These are phyloP conservation scores for Neonectria neomacrospora DNA, from an alignment of 2,329 filamentous ascomycete genomes.

Conservation along the genomic window DNA sequence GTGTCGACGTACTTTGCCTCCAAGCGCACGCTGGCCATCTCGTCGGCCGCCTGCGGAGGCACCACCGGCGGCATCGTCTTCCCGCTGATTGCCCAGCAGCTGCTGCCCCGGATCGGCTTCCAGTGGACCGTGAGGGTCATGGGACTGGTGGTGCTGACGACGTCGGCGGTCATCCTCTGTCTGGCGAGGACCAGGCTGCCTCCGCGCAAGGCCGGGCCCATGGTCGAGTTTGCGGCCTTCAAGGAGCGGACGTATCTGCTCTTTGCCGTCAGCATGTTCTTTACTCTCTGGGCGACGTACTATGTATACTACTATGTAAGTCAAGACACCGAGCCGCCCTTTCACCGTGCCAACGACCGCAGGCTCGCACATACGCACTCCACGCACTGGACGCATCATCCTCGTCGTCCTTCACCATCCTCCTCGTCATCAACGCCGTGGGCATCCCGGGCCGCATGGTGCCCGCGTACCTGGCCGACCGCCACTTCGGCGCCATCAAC, in stretches of 20 bases:
- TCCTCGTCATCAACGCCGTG: constrained; percentile 69
- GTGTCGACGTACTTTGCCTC: constrained; percentile 69
- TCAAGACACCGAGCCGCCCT: not conserved
- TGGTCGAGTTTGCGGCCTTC: constrained; percentile 64
- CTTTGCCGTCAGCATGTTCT: constrained; percentile 50
- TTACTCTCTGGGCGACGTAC: constrained; percentile 61
- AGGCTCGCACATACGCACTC: constrained; percentile 54
- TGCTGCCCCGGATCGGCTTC: constrained; percentile 70
- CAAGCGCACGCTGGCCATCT: constrained; percentile 69
- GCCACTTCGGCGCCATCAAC: constrained; percentile 64
- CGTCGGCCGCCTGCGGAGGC: constrained; percentile 68
- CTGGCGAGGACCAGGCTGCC: constrained; percentile 61
- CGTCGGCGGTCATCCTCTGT: constrained; percentile 50
- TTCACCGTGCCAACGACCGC: not conserved
- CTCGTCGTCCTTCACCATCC: constrained; percentile 64
- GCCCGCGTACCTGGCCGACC: constrained; percentile 66
- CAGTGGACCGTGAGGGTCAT: constrained; percentile 72
- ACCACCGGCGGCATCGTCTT: constrained; percentile 72
- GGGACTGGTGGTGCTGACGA: constrained; percentile 67
- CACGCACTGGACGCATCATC: constrained; percentile 59
- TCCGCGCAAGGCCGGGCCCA: constrained; percentile 59
- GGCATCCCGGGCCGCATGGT: constrained; percentile 67
- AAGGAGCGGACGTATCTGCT: constrained; percentile 57
- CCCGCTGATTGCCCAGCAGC: constrained; percentile 65
- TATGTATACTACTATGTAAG: constrained; percentile 61